A percentile compares a stretch with the other conserved stretches of the same genome.
Evolutionary conservation across 495 filamentous ascomycete genomes (phyloP).

Genomic region (Halenospora varia): DNA sequence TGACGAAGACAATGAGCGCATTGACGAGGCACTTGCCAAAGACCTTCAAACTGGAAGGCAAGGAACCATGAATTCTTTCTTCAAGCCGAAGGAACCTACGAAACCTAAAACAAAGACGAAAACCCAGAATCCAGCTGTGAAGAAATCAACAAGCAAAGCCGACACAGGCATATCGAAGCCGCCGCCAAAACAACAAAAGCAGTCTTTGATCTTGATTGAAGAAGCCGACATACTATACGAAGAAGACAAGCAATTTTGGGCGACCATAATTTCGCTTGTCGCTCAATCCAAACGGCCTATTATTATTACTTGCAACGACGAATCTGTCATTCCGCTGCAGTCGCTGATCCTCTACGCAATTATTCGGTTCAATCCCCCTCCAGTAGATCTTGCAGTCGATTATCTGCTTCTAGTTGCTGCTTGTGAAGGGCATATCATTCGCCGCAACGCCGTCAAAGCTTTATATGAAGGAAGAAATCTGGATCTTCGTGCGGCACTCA

Average conservation of each 20-base stretch:
- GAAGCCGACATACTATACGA: conserved; percentile 93
- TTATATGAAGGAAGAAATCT: conserved; percentile 63
- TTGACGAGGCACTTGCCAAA: conserved; percentile 42
- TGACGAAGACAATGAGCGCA: conserved; percentile 34
- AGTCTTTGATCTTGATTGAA: conserved; percentile 92
- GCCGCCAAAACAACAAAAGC: conserved; percentile 62
- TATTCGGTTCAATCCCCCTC: conserved; percentile 70
- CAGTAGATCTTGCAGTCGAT: conserved; percentile 66
- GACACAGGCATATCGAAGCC: conserved; percentile 7
- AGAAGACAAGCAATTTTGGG: conserved; percentile 94
- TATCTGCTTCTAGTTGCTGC: conserved; percentile 80
- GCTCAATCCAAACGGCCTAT: conserved; percentile 84
- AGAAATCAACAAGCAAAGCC: conserved; percentile 6
- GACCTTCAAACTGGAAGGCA: conserved; percentile 67
- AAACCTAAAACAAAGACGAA: conserved; percentile 22
- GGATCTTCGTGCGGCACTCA: conserved; percentile 80
- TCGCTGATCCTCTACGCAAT: conserved; percentile 77
- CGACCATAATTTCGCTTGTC: conserved; percentile 71
- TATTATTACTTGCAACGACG: conserved; percentile 92
- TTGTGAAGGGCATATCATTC: conserved; percentile 82
- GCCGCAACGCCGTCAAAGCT: conserved; percentile 57
- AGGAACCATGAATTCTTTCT: conserved; percentile 76
- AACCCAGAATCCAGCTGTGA: conserved; percentile 7
- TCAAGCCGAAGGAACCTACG: conserved; percentile 44
- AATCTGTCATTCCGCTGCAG: conserved; percentile 66